phyloP scores from a whole-genome alignment of 176 grass and related monocot genomes.

The Avena atlantica region DNA sequence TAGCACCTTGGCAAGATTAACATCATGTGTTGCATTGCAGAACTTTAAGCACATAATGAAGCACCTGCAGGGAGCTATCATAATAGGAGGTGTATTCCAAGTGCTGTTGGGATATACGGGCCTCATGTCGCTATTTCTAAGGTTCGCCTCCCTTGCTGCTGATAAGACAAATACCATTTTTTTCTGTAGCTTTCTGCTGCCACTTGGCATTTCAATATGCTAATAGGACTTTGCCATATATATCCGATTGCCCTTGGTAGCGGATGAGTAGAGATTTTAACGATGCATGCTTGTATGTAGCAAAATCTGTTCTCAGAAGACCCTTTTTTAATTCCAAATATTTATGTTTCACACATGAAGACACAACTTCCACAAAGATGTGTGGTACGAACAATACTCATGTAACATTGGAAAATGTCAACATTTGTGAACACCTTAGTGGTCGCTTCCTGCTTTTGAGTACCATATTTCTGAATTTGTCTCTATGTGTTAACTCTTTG shows the following conservation, averaged over 20 bases:
- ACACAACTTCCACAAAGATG: conserved; percentile 5
- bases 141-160: conserved; percentile 42
- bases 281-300: conserved; percentile 12
- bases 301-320: background rate
- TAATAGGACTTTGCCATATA: background rate
- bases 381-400: background rate
- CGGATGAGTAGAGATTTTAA: conserved; percentile 9
- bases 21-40: conserved; percentile 51
- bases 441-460: conserved; percentile 19
- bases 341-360: conserved; percentile 2
- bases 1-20: conserved; percentile 1
- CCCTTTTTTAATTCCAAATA: conserved; percentile 5
- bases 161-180: background rate
- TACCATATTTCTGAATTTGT: conserved; percentile 9
- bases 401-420: background rate
- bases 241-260: background rate
- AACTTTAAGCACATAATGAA: conserved; percentile 99
- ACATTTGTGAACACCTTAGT: background rate
- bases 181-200: conserved; percentile 4
- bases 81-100: conserved; percentile 88
- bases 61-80: conserved; percentile 94
- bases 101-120: conserved; percentile 89
- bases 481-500: background rate
- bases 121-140: conserved; percentile 76
- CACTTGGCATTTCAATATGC: background rate